phyloP scores from a whole-genome alignment of 2,329 filamentous ascomycete species.

The Grosmannia serpens region DNA sequence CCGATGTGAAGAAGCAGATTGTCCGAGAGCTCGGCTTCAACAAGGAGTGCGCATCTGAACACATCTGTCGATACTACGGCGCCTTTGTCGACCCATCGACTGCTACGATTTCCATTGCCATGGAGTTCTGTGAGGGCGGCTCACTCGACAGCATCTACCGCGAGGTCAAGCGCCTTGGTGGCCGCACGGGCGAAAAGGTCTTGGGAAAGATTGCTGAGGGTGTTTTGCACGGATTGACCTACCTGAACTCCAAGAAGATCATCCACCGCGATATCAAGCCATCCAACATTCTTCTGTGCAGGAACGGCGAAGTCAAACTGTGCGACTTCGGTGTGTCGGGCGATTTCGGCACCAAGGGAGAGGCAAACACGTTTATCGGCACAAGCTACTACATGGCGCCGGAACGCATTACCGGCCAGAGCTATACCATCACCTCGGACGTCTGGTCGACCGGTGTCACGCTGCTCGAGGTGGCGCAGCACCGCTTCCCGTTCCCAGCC shows the following conservation, averaged over 20 bases:
- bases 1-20: slow-evolving; percentile 97
- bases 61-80: slow-evolving; percentile 96
- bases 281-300: slow-evolving; percentile 88
- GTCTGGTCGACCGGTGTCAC: slow-evolving; percentile 98
- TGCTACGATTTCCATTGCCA: slow-evolving; percentile 93
- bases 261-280: slow-evolving; percentile 99
- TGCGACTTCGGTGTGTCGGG: slow-evolving; percentile 98
- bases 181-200: slow-evolving; percentile 92
- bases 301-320: slow-evolving; percentile 87
- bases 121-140: slow-evolving; percentile 98
- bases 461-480: slow-evolving; percentile 95
- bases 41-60: slow-evolving; percentile 88
- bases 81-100: slow-evolving; percentile 95
- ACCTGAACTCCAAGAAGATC: slow-evolving; percentile 90
- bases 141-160: slow-evolving; percentile 95
- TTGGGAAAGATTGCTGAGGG: slow-evolving; percentile 94
- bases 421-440: slow-evolving; percentile 96
- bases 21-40: slow-evolving; percentile 94
- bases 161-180: slow-evolving; percentile 90
- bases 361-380: slow-evolving; percentile 97
- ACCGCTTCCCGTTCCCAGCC: slow-evolving; percentile 94
- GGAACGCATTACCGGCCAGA: slow-evolving; percentile 93
- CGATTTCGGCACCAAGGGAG: slow-evolving; percentile 96
- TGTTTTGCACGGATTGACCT: slow-evolving; percentile 84
- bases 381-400: slow-evolving; percentile 99